Base-by-base conservation (phyloP, 2,329 filamentous ascomycete species). In the Dothistroma septosporum region DNA sequence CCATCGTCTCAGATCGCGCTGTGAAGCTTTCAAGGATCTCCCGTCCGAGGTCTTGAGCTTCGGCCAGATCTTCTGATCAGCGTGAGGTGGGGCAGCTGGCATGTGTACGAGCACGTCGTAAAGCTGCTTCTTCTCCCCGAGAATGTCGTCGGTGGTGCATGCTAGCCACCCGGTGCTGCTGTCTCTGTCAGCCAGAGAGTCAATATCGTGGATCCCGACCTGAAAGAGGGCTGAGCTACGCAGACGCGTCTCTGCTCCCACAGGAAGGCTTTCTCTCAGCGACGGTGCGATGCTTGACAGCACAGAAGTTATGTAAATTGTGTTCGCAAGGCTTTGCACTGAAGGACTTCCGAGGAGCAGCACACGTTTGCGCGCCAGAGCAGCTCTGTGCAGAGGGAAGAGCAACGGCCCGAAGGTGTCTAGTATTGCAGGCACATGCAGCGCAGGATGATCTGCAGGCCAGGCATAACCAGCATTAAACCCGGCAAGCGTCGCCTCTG, bases 231-330 rank as follows among this genome's bases (percentile, higher is more conserved):
- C 89, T 37, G 87, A 85, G 32, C 94, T 82, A 61, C 91, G 77
- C 14, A 79, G 82, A 62, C 89, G 82, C 0, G 84, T 81, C 28
- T 86, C 63, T 10, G 61, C 80, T 3, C 67, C 62, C 2, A 66
- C 46, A 21, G 87, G 84, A n/a, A 96, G 80, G 14, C 88, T 77
- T 55, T 92, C 86, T 60, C 83, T 81, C 48, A 92, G 83, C 32
- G 88, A 86, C 41, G 87, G 82, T 31, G 94, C 92, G 48, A 97
- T 88, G 68, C 92, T 96, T 49, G 92, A 92, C 35, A 99, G 81
- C 57, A 97, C 83, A n/a, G 93, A 97, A 55, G 97, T 84, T 73
- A 94, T 87, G 77, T 97, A 99, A 64, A 97, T 94, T 93, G 64
- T 19, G 75, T 96, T 91, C 78, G 93, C 97, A 57, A 86, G 84